Evolutionary conservation across 441 rosid species (phyloP).

Genomic region (Aquilaria agallochum): DNA sequence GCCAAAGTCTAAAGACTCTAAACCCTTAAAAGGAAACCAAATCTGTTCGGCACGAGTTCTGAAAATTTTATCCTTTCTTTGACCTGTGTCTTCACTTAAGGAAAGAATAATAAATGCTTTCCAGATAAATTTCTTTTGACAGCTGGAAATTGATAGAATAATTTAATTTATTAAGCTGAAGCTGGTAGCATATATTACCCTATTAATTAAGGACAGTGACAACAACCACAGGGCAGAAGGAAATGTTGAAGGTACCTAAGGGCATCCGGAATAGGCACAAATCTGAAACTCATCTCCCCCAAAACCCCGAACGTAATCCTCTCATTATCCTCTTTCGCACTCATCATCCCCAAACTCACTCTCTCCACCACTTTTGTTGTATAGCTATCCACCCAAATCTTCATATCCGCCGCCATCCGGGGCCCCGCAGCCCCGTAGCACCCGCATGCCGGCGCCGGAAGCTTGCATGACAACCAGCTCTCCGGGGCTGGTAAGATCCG

Average conservation of each 20-base stretch:
- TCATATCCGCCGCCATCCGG: conserved; percentile 40
- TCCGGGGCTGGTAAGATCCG: conserved; percentile 9
- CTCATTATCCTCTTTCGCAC: neutral
- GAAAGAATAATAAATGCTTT: too few species aligned
- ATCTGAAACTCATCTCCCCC: conserved; percentile 32
- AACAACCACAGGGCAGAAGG: conserved; percentile 18
- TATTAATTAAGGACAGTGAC: too few species aligned
- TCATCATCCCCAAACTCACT: conserved; percentile 38
- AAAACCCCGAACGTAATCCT: too few species aligned
- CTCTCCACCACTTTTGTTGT: conserved; percentile 20
- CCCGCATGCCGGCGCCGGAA: conserved; percentile 29
- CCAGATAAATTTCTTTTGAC: too few species aligned
- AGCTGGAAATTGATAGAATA: too few species aligned
- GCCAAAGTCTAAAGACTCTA: too few species aligned
- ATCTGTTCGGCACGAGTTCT: too few species aligned
- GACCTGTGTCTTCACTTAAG: too few species aligned
- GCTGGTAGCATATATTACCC: too few species aligned
- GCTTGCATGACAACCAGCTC: conserved; percentile 46
- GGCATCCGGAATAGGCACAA: conserved; percentile 36
- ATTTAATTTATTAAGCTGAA: too few species aligned
- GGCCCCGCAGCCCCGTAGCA: conserved; percentile 22
- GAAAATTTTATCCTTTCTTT: too few species aligned
- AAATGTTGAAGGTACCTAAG: conserved; percentile 48
- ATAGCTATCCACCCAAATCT: conserved; percentile 9
- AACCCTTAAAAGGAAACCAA: too few species aligned